These are phyloP conservation scores for Mycogone perniciosa DNA, from an alignment of 2,329 filamentous ascomycete species.

Conservation along the genomic window DNA sequence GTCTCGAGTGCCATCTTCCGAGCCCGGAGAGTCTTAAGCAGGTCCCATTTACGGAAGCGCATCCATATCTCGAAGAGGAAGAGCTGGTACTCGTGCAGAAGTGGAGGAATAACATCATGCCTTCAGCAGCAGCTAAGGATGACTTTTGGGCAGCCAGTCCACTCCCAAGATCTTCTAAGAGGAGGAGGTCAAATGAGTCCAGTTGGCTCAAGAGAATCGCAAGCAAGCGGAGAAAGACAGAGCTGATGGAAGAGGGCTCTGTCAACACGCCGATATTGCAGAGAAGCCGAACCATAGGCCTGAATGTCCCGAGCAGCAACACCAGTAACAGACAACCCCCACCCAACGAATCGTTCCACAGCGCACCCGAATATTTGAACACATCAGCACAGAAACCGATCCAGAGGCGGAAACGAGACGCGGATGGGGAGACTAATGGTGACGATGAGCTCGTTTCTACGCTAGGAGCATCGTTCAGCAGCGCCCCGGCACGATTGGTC, in stretches of 20 bases:
- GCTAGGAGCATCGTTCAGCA: slow-evolving; percentile 6
- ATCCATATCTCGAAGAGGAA: slow-evolving; percentile 26
- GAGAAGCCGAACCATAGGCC: slow-evolving; percentile 1
- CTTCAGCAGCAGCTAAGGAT: slow-evolving; percentile 11
- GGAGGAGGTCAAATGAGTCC: slow-evolving; percentile 21
- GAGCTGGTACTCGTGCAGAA: slow-evolving; percentile 26
- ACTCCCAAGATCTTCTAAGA: slow-evolving; percentile 14
- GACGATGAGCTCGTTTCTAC: slow-evolving; percentile 14
- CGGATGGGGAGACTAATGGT: neutral
- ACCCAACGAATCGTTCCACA: slow-evolving; percentile 16
- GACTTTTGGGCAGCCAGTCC: slow-evolving; percentile 12
- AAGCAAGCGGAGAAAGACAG: slow-evolving; percentile 24
- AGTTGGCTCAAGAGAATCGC: slow-evolving; percentile 28
- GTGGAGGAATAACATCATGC: slow-evolving; percentile 26
- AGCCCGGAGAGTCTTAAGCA: slow-evolving; percentile 36
- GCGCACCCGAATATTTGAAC: slow-evolving; percentile 15
- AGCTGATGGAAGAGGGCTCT: slow-evolving; percentile 16
- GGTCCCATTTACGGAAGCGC: slow-evolving; percentile 20
- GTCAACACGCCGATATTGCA: neutral
- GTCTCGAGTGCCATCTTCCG: slow-evolving; percentile 33
- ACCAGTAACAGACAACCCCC: neutral
- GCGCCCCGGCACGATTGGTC: neutral
- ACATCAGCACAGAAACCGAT: neutral
- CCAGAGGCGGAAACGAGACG: neutral
- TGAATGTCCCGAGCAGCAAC: neutral